Evolutionary conservation across 1,139 yeast species (phyloP).

Genomic region (Yamadazyma mexicana): DNA sequence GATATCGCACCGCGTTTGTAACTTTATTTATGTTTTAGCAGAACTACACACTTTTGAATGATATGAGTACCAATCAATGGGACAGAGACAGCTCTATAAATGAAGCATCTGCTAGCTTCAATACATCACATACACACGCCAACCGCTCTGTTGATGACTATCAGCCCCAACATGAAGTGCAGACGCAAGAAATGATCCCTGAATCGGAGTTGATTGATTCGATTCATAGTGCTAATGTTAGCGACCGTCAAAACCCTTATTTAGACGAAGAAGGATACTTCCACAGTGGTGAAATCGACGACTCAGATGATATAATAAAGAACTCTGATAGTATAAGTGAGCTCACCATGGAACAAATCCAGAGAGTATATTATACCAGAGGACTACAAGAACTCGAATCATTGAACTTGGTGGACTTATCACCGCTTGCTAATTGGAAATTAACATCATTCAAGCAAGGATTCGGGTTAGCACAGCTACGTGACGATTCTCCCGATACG

Average conservation of each 20-base stretch:
- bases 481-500: conserved; percentile 72
- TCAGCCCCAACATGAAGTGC: conserved; percentile 30
- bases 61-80: conserved; percentile 2
- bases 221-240: conserved; percentile 22
- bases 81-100: conserved; percentile 2
- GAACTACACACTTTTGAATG: not conserved
- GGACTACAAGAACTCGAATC: conserved; percentile 60
- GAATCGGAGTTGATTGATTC: conserved; percentile 38
- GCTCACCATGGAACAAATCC: conserved; percentile 40
- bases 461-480: conserved; percentile 64
- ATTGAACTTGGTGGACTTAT: conserved; percentile 66
- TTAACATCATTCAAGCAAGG: conserved; percentile 78
- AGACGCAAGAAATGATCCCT: conserved; percentile 34
- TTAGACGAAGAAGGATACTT: conserved; percentile 17
- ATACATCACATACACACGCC: not conserved
- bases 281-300: conserved; percentile 11
- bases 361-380: conserved; percentile 40
- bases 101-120: not conserved
- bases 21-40: not conserved
- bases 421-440: conserved; percentile 83
- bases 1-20: not conserved
- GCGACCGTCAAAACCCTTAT: conserved; percentile 16
- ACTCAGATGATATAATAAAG: conserved; percentile 14
- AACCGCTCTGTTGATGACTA: conserved; percentile 1
- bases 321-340: conserved; percentile 21